Evolutionary conservation across 2,329 filamentous ascomycete species (phyloP).

Genomic region (Periconia sp.): DNA sequence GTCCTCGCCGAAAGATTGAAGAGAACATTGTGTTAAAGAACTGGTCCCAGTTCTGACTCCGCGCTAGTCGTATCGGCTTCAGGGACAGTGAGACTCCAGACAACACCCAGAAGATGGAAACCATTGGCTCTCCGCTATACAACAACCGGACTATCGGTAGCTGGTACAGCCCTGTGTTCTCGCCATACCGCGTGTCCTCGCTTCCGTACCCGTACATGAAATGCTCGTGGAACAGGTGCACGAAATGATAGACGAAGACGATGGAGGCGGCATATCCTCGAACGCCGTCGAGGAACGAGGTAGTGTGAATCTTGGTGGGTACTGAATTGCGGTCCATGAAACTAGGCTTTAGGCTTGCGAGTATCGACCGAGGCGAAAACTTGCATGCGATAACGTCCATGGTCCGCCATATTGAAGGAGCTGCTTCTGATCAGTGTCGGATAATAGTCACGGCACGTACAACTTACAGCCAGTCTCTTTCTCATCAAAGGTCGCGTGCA

Average conservation of each 20-base stretch:
- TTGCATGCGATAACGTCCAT: constrained; percentile 6
- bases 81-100: constrained; percentile 55
- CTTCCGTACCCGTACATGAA: constrained; percentile 47
- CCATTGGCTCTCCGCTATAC: constrained; percentile 63
- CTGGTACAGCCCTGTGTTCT: constrained; percentile 45
- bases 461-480: too few species aligned
- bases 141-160: constrained; percentile 64
- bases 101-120: constrained; percentile 56
- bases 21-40: constrained; percentile 52
- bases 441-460: too few species aligned
- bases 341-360: constrained; percentile 8
- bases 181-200: constrained; percentile 56
- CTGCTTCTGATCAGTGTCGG: background rate
- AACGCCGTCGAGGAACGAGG: constrained; percentile 59
- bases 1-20: constrained; percentile 53
- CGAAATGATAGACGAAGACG: constrained; percentile 65
- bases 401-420: background rate
- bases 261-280: constrained; percentile 68
- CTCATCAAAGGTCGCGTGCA: too few species aligned
- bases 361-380: background rate
- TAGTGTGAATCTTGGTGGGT: constrained; percentile 8
- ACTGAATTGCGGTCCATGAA: constrained; percentile 3
- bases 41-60: constrained; percentile 41
- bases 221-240: constrained; percentile 64
- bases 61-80: constrained; percentile 50